Evolutionary conservation across 2,329 filamentous ascomycete genomes (phyloP), one percentile per base, ranked within the genome.

Genomic region (Claviceps sp.): DNA sequence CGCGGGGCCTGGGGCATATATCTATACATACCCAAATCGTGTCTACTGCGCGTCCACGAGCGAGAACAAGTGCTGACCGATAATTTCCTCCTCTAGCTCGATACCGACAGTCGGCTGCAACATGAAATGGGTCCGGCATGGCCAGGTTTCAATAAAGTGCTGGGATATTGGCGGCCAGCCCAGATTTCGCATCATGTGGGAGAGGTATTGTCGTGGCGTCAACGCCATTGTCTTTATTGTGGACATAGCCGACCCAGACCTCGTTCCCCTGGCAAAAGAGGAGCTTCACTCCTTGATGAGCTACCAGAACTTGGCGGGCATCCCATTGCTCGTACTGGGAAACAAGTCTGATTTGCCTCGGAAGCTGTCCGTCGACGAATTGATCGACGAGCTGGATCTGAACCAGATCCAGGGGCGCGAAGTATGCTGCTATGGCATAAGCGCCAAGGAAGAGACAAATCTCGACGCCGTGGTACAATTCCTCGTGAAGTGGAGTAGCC

Each of bases 51-150:
- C 26, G 5, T 36, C 22, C 26, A 45, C n/a, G 34, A 39, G 16
- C 2, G 9, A 14, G 11, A 38, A 13, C 11, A 38, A 26, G 16
- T 16, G 20, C 49, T 50, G 9, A 50, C 42, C 22, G 8, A 23
- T 9, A 11, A 16, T 26, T 43, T 7, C 9, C 23, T 36, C 62
- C 59, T 71, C 64, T 74, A 97, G 91, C 75, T 95, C 91, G 59
- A 96, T 97, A 68, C 93, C 93, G 55, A 98, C 93, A 16, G 91
- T 98, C 62, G 93, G 93, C 58, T 97, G 97, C 76, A 98, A 97
- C 70, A 95, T 96, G 83, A 97, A 97, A 77, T 85, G 86, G 60
- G 89, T 98, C 61, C 90, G 96, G 72, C 91, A 93, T 65, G 93
- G 93, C 61, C 91, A 97, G 79, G 93, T 98, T 67, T 95, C 93